Percentiles rank a stretch among this genome's conserved stretches.
phyloP scores from a whole-genome alignment of 805 yeast species.

The Myxozyma nipponensis region DNA sequence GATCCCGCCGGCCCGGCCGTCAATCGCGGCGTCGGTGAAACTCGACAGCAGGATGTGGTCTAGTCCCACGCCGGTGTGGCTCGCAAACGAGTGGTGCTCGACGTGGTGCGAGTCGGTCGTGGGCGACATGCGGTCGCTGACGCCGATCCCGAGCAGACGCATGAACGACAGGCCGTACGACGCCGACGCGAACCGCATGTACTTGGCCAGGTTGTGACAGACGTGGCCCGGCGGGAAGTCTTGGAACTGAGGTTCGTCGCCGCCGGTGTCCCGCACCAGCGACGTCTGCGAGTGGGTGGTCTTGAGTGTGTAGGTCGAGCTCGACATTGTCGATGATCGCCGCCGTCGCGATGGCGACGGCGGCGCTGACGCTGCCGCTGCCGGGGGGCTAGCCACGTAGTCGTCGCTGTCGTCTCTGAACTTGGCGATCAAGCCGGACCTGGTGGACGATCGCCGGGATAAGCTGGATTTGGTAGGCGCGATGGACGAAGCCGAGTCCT shows the following conservation, averaged over 20 bases:
- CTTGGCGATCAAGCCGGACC: neutral
- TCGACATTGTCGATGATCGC: slow-evolving; percentile 11
- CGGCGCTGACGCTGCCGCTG: slow-evolving; percentile 1
- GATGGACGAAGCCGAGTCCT: slow-evolving; percentile 2
- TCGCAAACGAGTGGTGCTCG: slow-evolving; percentile 37
- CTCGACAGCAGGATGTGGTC: slow-evolving; percentile 36
- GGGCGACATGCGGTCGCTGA: slow-evolving; percentile 28
- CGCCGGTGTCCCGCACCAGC: slow-evolving; percentile 18
- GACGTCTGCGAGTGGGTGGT: slow-evolving; percentile 26
- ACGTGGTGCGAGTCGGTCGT: slow-evolving; percentile 31
- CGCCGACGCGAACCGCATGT: slow-evolving; percentile 36
- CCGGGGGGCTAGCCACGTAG: neutral
- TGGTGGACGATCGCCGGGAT: slow-evolving; percentile 1
- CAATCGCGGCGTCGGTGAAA: slow-evolving; percentile 31
- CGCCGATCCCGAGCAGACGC: slow-evolving; percentile 34
- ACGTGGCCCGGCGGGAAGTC: slow-evolving; percentile 33
- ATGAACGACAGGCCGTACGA: slow-evolving; percentile 38
- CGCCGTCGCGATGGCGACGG: slow-evolving; percentile 6
- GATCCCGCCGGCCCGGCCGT: slow-evolving; percentile 32
- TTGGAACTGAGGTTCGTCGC: slow-evolving; percentile 25
- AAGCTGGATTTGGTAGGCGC: neutral
- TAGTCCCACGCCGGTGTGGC: slow-evolving; percentile 33
- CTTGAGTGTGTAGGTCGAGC: slow-evolving; percentile 11
- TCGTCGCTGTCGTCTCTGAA: neutral
- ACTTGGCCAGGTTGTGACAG: slow-evolving; percentile 34